Percentiles rank a stretch among this genome's conserved stretches.
Conservation (phyloP, 495 filamentous ascomycete species). For the Margaritispora aquatica region DNA sequence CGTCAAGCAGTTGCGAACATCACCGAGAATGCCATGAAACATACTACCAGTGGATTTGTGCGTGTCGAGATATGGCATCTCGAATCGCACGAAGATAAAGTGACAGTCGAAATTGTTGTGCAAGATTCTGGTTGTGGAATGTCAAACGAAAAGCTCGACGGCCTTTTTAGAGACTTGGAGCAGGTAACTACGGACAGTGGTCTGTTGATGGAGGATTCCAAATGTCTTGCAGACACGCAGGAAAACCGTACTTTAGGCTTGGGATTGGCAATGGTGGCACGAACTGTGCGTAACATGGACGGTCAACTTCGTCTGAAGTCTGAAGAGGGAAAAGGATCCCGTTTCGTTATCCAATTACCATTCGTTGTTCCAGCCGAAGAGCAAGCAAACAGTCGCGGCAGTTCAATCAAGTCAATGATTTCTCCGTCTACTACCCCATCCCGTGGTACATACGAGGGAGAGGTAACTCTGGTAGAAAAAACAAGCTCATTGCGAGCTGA, state of each 20-base stretch:
- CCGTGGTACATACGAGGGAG: slow-evolving; percentile 33
- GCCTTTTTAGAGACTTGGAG: slow-evolving; percentile 80
- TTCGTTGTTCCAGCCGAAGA: slow-evolving; percentile 55
- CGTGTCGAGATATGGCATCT: slow-evolving; percentile 60
- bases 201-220: slow-evolving; percentile 22
- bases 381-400: neutral
- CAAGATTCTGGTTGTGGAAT: slow-evolving; percentile 82
- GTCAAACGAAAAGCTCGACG: slow-evolving; percentile 61
- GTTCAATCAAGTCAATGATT: neutral
- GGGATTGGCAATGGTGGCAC: slow-evolving; percentile 79
- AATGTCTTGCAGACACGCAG: slow-evolving; percentile 19
- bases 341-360: slow-evolving; percentile 68
- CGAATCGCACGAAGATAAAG: slow-evolving; percentile 22
- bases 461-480: slow-evolving; percentile 52
- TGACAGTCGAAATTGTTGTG: slow-evolving; percentile 61
- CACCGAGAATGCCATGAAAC: slow-evolving; percentile 78
- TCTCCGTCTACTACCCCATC: slow-evolving; percentile 23
- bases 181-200: slow-evolving; percentile 63
- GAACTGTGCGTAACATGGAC: slow-evolving; percentile 83
- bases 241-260: slow-evolving; percentile 55
- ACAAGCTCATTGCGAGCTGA: slow-evolving; percentile 23
- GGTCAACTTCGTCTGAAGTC: slow-evolving; percentile 86
- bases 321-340: slow-evolving; percentile 77
- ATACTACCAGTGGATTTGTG: slow-evolving; percentile 66
- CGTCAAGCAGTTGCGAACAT: slow-evolving; percentile 79